Percentiles rank a stretch among this genome's conserved stretches.
phyloP scores from a whole-genome alignment of 2,329 filamentous ascomycete species.

The Shiraia bambusicola region DNA sequence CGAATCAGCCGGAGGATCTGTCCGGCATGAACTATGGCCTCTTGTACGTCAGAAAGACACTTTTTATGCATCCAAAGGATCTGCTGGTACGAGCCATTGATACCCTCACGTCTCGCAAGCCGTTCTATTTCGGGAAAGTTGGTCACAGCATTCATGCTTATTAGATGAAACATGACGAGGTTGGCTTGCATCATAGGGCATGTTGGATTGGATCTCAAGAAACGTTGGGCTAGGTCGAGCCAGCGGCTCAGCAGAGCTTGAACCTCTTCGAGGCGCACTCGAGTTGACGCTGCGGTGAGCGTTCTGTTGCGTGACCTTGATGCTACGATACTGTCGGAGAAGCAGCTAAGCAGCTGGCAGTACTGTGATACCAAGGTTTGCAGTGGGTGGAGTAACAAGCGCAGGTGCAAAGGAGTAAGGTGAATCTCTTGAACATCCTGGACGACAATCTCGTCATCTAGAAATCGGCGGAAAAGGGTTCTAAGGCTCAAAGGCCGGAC shows the following conservation, averaged over 20 bases:
- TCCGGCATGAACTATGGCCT: slow-evolving; percentile 67
- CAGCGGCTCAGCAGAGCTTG: slow-evolving; percentile 65
- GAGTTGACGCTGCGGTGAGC: slow-evolving; percentile 62
- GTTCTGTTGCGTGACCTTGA: slow-evolving; percentile 51
- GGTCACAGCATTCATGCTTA: slow-evolving; percentile 68
- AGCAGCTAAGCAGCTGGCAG: slow-evolving; percentile 65
- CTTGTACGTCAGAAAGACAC: slow-evolving; percentile 64
- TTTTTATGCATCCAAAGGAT: slow-evolving; percentile 59
- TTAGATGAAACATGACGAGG: slow-evolving; percentile 69
- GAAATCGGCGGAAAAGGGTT: slow-evolving; percentile 67
- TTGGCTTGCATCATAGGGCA: slow-evolving; percentile 66
- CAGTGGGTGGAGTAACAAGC: slow-evolving; percentile 68
- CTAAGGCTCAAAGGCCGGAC: slow-evolving; percentile 60
- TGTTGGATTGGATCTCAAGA: slow-evolving; percentile 57
- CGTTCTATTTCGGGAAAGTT: slow-evolving; percentile 68
- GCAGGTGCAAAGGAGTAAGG: slow-evolving; percentile 60
- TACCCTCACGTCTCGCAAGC: slow-evolving; percentile 62
- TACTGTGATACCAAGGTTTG: slow-evolving; percentile 66
- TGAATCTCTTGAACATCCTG: slow-evolving; percentile 50
- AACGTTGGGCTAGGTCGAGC: slow-evolving; percentile 64
- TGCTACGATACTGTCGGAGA: slow-evolving; percentile 56
- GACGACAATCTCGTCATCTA: slow-evolving; percentile 62
- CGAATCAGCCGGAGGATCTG: slow-evolving; percentile 65
- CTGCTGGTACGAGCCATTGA: slow-evolving; percentile 59
- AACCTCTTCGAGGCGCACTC: slow-evolving; percentile 63